phyloP scores from a whole-genome alignment of 23 red algal genomes.

The Chondrus crispus region DNA sequence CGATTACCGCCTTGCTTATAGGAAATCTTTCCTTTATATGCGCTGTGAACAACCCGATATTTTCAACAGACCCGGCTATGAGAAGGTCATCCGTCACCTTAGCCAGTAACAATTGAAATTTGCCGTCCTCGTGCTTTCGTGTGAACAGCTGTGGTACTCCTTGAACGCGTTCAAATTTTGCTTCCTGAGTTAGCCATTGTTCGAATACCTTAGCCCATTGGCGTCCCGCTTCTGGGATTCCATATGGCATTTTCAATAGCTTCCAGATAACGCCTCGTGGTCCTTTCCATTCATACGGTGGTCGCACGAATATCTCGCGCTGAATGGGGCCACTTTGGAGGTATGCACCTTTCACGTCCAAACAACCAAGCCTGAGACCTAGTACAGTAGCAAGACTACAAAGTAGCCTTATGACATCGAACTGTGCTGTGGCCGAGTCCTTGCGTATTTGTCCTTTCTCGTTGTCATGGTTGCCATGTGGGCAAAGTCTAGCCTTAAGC shows the following conservation, averaged over 20 bases:
- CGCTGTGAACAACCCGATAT: not conserved
- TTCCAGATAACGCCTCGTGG: slow-evolving; percentile 2
- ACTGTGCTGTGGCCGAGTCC: slow-evolving; percentile 33
- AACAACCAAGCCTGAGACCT: slow-evolving; percentile 8
- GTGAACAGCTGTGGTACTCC: not conserved
- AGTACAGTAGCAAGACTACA: not conserved
- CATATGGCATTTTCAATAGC: slow-evolving; percentile 7
- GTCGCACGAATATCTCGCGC: not conserved
- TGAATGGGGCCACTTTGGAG: slow-evolving; percentile 42
- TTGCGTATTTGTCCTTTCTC: slow-evolving; percentile 45
- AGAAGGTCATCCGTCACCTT: slow-evolving; percentile 28
- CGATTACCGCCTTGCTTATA: not conserved
- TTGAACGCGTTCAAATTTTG: not conserved
- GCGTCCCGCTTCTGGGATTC: not conserved
- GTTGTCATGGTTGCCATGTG: slow-evolving; percentile 22
- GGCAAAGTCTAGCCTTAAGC: slow-evolving; percentile 30
- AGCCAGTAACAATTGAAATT: not conserved
- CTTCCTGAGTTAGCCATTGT: not conserved
- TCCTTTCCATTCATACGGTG: slow-evolving; percentile 26
- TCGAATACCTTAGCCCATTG: not conserved
- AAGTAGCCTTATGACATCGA: slow-evolving; percentile 26
- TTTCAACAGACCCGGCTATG: not conserved
- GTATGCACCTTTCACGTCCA: slow-evolving; percentile 46
- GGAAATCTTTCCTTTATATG: not conserved
- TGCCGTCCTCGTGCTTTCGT: not conserved